phyloP scores from a whole-genome alignment of 2,329 filamentous ascomycete genomes.

The Ophiostoma populinum region DNA sequence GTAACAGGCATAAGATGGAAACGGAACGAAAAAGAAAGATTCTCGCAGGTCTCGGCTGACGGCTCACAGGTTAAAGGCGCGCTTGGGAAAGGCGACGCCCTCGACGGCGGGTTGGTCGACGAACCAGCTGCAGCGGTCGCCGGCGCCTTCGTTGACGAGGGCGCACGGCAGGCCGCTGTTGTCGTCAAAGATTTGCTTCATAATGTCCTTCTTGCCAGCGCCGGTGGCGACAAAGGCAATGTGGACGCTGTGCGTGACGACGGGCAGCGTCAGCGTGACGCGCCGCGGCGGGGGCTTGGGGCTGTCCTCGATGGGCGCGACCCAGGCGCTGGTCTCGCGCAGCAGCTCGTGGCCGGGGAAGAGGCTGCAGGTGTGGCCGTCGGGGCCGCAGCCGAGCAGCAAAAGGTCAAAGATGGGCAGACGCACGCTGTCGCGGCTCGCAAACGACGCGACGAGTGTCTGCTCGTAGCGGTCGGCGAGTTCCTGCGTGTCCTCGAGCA shows the following conservation, averaged over 20 bases:
- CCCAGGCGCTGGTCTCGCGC: conserved; percentile 78
- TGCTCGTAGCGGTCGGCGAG: conserved; percentile 90
- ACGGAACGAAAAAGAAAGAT: no score
- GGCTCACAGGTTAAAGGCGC: conserved; percentile 38
- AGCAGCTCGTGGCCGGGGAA: conserved; percentile 83
- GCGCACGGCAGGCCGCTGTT: conserved; percentile 67
- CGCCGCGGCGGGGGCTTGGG: conserved; percentile 84
- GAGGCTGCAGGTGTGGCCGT: conserved; percentile 92
- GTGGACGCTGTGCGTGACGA: conserved; percentile 71
- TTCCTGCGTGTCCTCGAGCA: conserved; percentile 68
- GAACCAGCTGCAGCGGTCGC: conserved; percentile 89
- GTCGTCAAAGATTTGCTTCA: conserved; percentile 86
- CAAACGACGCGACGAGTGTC: conserved; percentile 68
- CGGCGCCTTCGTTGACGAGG: conserved; percentile 68
- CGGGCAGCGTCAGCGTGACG: conserved; percentile 83
- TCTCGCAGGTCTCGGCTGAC: no score
- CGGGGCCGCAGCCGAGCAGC: conserved; percentile 82
- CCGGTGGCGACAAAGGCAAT: conserved; percentile 89
- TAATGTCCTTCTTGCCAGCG: conserved; percentile 70
- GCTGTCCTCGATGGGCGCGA: conserved; percentile 78
- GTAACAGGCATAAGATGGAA: no score
- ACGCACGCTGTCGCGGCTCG: conserved; percentile 82
- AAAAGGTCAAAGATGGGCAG: conserved; percentile 90
- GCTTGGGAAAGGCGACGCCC: conserved; percentile 65
- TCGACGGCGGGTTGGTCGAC: conserved; percentile 74